phyloP scores from a whole-genome alignment of 2,329 filamentous ascomycete genomes.

The Phaeomoniella chlamydospora region DNA sequence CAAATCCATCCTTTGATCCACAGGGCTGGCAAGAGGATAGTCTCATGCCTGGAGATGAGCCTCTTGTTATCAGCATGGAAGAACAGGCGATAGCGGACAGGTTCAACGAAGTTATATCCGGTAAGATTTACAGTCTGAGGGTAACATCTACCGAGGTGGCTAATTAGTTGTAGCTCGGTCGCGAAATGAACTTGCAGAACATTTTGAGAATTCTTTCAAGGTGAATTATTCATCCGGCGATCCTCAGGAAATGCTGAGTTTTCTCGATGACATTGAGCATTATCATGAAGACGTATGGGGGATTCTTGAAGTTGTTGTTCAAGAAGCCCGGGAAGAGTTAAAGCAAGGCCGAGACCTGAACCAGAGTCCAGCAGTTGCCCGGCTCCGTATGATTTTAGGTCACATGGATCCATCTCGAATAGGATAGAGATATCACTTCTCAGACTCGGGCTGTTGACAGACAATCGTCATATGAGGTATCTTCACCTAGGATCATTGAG shows the following conservation, averaged over 20 bases:
- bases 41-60: conserved; percentile 10
- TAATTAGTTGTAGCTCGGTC: not conserved
- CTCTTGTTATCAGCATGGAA: conserved; percentile 14
- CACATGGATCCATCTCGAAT: not conserved
- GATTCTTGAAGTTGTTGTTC: not conserved
- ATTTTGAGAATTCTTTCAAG: not conserved
- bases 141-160: not conserved
- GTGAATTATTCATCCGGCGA: not conserved
- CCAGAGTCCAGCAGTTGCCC: not conserved
- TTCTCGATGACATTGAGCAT: conserved; percentile 1
- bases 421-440: no score
- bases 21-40: conserved; percentile 11
- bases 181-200: not conserved
- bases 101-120: not conserved
- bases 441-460: no score
- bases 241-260: not conserved
- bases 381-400: not conserved
- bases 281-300: conserved; percentile 3
- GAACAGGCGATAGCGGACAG: not conserved
- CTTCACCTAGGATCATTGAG: no score
- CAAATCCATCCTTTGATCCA: conserved; percentile 17
- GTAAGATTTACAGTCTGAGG: not conserved
- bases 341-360: not conserved
- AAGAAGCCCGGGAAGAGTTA: conserved; percentile 1
- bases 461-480: no score